Evolutionary conservation across 345 rosid species (phyloP).

Genomic region (Mercurialis annua): DNA sequence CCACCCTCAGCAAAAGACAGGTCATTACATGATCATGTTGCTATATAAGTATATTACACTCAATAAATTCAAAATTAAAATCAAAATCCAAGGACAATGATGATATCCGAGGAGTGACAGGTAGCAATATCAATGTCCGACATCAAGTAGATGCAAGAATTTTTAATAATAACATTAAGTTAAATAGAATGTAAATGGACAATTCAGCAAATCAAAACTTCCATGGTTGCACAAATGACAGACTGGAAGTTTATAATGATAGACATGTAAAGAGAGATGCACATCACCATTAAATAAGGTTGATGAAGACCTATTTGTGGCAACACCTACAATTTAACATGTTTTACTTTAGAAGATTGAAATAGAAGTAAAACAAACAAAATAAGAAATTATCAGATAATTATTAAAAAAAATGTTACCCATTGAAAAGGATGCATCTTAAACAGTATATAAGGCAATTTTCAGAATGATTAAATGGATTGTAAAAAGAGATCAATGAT

Average conservation of each 20-base stretch:
- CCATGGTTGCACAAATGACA: slow-evolving; percentile 2
- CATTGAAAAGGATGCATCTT: neutral
- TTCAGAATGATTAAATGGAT: slow-evolving; percentile 9
- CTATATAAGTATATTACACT: neutral
- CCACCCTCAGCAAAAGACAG: neutral
- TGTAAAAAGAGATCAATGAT: slow-evolving; percentile 7
- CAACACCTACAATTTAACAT: slow-evolving; percentile 27
- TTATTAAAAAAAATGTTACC: neutral
- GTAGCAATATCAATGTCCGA: neutral
- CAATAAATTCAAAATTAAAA: neutral
- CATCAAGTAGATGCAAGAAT: neutral
- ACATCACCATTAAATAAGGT: slow-evolving; percentile 19
- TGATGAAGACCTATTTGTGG: slow-evolving; percentile 18
- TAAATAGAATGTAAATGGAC: neutral
- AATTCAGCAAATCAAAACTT: slow-evolving; percentile 11
- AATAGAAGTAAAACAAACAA: neutral
- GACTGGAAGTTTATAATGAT: neutral
- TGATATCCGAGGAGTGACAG: neutral
- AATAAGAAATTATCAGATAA: neutral
- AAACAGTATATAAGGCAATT: neutral
- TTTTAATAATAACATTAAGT: neutral
- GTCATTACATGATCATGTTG: neutral
- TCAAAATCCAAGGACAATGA: neutral
- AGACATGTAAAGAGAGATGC: slow-evolving; percentile 4
- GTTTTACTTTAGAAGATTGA: slow-evolving; percentile 14